Base-by-base conservation (phyloP, 441 rosid species). In the Euphorbia schlechtendalii region DNA sequence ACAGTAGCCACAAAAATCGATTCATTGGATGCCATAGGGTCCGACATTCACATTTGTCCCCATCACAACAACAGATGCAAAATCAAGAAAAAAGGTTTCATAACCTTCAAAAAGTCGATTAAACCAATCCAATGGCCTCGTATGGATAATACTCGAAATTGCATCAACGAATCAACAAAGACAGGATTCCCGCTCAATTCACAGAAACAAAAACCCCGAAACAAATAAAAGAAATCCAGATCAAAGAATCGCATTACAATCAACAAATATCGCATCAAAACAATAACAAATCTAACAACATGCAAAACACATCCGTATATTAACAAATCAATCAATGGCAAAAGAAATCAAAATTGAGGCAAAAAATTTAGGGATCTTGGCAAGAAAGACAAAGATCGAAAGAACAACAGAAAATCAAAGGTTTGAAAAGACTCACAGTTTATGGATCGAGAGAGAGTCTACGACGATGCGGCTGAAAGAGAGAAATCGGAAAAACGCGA, bases 351-450 rank as follows among this genome's bases (percentile, higher is more conserved):
- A 56, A 48, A 24, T 14, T 25, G n/a, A 32, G 54, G 13, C 41
- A 10, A 56, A 21, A 18, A 59, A 70, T 61, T 64, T 71, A 68
- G 69, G 76, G 79, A 78, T 82, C 79, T 69, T 13, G 18, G 46
- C 25, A 67, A 67, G 21, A 7, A 51, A 25, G 32, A 70, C 40
- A 25, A 11, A 52, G 63, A 79, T 74, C 71, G 67, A 56, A 61
- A 64, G 46, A 51, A 68, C 34, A 41, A 58, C 22, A 20, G 53
- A 54, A 65, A 76, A 62, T 69, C 69, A 78, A 74, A 73, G 79
- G 65, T 72, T 66, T 59, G 5, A 34, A 12, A 43, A 20, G 61
- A 61, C 76, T 63, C 64, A 72, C 76, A 57, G 69, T 67, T 63
- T 30, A 2, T 64, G 40, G 61, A 72, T 72, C 71, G 74, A 64